A percentile compares a stretch with the other conserved stretches of the same genome.
phyloP scores from a whole-genome alignment of 1,139 yeast species.

The Protomyces lactucae-debilis region DNA sequence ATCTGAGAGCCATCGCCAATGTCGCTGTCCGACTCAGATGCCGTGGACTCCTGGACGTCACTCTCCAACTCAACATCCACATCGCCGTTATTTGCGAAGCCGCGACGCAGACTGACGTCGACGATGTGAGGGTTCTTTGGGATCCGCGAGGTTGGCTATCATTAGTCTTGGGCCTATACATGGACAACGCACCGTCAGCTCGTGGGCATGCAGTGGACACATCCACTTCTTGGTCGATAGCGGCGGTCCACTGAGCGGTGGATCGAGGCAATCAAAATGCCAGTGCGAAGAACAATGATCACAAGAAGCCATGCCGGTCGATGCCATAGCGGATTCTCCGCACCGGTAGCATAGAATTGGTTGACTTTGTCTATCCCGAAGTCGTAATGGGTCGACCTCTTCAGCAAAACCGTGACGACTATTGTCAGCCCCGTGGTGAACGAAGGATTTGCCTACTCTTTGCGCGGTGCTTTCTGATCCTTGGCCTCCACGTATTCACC shows the following conservation, averaged over 20 bases:
- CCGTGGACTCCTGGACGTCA: slow-evolving; percentile 26
- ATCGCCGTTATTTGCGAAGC: slow-evolving; percentile 62
- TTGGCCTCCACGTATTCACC: slow-evolving; percentile 71
- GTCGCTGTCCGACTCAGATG: slow-evolving; percentile 20
- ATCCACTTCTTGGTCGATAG: slow-evolving; percentile 81
- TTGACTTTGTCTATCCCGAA: slow-evolving; percentile 60
- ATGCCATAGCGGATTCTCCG: slow-evolving; percentile 59
- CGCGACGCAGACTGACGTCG: slow-evolving; percentile 56
- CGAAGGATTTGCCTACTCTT: slow-evolving; percentile 29
- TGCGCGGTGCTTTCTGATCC: slow-evolving; percentile 45
- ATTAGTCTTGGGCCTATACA: neutral
- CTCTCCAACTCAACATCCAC: slow-evolving; percentile 52
- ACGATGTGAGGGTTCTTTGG: slow-evolving; percentile 53
- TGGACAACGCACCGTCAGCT: slow-evolving; percentile 44
- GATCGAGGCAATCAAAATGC: slow-evolving; percentile 84
- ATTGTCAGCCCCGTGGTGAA: slow-evolving; percentile 36
- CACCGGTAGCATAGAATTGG: slow-evolving; percentile 73
- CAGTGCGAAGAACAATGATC: slow-evolving; percentile 83
- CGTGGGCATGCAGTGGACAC: slow-evolving; percentile 83
- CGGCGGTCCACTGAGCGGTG: slow-evolving; percentile 72
- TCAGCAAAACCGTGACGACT: slow-evolving; percentile 40
- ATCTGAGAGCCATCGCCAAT: slow-evolving; percentile 34
- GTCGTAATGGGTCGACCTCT: slow-evolving; percentile 58
- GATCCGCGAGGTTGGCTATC: slow-evolving; percentile 19
- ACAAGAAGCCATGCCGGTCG: slow-evolving; percentile 60